phyloP scores from a whole-genome alignment of 2,329 filamentous ascomycete genomes.

The Epichloe sylvatica region DNA sequence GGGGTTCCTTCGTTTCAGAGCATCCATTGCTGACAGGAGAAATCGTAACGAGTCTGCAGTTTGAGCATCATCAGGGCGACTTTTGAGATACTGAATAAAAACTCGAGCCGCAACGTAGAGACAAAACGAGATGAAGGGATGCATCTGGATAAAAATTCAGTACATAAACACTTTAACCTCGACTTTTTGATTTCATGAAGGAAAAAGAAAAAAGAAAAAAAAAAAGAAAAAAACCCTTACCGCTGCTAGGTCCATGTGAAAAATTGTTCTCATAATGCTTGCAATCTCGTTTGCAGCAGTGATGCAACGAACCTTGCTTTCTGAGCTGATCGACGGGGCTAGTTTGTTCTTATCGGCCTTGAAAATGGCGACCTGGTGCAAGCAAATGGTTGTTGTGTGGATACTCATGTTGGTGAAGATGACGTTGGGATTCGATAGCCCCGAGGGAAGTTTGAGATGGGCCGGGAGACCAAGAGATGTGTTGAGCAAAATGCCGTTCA shows the following conservation, averaged over 20 bases:
- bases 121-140: slow-evolving; percentile 89
- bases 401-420: slow-evolving; percentile 96
- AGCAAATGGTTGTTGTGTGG: slow-evolving; percentile 86
- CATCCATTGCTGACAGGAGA: slow-evolving; percentile 78
- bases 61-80: slow-evolving; percentile 69
- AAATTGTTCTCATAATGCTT: slow-evolving; percentile 88
- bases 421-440: slow-evolving; percentile 65
- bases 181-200: too few species aligned
- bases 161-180: slow-evolving; percentile 1
- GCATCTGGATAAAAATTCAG: slow-evolving; percentile 49
- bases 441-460: slow-evolving; percentile 63
- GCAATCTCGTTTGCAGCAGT: slow-evolving; percentile 88
- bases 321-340: slow-evolving; percentile 61
- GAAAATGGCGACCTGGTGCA: slow-evolving; percentile 97
- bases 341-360: slow-evolving; percentile 85
- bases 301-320: slow-evolving; percentile 87
- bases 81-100: slow-evolving; percentile 94
- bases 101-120: slow-evolving; percentile 91
- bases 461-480: slow-evolving; percentile 72
- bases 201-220: background rate
- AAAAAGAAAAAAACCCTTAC: slow-evolving; percentile 38
- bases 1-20: slow-evolving; percentile 74
- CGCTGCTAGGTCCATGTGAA: slow-evolving; percentile 69
- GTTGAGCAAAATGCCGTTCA: slow-evolving; percentile 84
- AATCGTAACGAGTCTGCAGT: slow-evolving; percentile 76